phyloP scores from a whole-genome alignment of 306 rosid species.

The Pyrus bretschneideri region DNA sequence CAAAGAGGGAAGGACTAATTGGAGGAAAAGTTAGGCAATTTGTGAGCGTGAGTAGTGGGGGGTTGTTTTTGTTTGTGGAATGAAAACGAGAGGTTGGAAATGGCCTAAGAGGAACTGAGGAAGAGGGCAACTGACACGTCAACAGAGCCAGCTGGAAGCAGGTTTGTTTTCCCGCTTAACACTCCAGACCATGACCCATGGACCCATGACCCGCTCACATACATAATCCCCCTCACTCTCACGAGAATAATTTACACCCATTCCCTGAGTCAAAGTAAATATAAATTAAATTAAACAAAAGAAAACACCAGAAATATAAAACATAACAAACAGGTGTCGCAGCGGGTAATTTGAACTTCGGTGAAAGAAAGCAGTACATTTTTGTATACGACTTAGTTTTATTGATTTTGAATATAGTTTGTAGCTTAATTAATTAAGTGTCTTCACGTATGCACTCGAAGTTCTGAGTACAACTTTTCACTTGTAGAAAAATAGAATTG shows the following conservation, averaged over 20 bases:
- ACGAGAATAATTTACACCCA: background rate
- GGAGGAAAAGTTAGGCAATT: background rate
- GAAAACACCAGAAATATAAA: too few species aligned
- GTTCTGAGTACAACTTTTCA: background rate
- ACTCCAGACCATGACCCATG: background rate
- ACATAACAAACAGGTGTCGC: too few species aligned
- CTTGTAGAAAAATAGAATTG: background rate
- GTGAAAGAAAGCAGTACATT: too few species aligned
- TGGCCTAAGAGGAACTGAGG: background rate
- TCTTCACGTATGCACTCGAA: too few species aligned
- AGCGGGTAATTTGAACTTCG: too few species aligned
- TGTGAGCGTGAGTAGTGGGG: background rate
- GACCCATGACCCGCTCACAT: background rate
- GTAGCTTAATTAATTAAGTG: too few species aligned
- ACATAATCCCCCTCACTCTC: background rate
- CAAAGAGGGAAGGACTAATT: background rate
- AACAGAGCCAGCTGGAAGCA: background rate
- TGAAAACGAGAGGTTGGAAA: background rate
- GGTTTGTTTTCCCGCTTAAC: background rate
- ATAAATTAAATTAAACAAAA: too few species aligned
- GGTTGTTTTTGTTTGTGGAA: background rate
- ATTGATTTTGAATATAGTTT: background rate
- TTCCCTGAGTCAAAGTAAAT: background rate
- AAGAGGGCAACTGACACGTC: background rate
- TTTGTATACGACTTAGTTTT: background rate